Base-by-base conservation (phyloP, 371 early-diverging fungal species). In the Mucor ambiguus region DNA sequence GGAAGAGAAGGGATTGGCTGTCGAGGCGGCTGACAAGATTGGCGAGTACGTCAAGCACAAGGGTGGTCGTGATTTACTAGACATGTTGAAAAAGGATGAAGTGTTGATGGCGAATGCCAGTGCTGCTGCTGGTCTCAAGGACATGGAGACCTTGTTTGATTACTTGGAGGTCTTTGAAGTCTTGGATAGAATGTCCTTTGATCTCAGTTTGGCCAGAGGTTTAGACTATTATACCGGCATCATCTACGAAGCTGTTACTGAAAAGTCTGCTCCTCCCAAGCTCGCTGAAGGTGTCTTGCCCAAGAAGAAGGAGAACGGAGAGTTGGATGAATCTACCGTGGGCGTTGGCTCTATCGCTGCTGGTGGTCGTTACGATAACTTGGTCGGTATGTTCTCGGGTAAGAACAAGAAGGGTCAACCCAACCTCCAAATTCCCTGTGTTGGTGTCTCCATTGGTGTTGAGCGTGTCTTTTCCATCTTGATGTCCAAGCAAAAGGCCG, bases 221-320 rank as follows among this genome's bases (percentile, higher is more conserved):
- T 80, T 99, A 55, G 99, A 99, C 76, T 99, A 99, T 78, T 99
- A 99, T 84, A 99, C 99, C 24, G 99, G 99, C 33, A 90, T 99
- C 62, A 98, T 99, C 70, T 96, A 98, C 76, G 99, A 99, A 80
- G 99, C 97, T 14, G 93, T 96, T 20, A 87, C 96, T 38, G 87
- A 86, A 63, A 81, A 79, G 46, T 85, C 87, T 46, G 83, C 85
- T 20, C 86, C 86, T 38, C 82, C 86, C 16, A 87, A 80, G 49
- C 58, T 73, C 6, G 73, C 73, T 18, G 81, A 85, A 61, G 70
- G 71, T 68, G 63, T 77, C 60, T 60, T 70, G 66, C 66, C 76
- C 22, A 71, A 74, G 29, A 80, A 74, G 69, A 81, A 80, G 72
- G 59, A 63, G 56, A 72, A 80, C 28, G 87, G 85, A 62, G 87